A percentile compares a stretch with the other conserved stretches of the same genome.
These are phyloP conservation scores for Echites panduratus DNA, from an alignment of 257 asterid genomes.

Conservation along the genomic window DNA sequence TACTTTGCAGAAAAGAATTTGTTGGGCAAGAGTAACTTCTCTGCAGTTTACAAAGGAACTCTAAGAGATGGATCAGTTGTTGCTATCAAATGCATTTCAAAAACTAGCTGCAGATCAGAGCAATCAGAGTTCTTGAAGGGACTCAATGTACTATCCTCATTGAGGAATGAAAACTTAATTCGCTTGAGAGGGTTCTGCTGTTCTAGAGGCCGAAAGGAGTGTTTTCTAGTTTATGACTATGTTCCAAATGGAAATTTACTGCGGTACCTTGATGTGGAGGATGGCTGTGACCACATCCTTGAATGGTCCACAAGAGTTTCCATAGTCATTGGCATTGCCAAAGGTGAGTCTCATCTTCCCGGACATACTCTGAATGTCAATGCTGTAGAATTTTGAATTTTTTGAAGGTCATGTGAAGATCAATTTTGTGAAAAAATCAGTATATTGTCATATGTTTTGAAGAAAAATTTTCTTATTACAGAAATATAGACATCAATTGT, in stretches of 20 bases:
- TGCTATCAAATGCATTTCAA: constrained; percentile 66
- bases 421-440: neutral
- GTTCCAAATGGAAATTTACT: constrained; percentile 64
- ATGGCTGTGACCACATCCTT: constrained; percentile 51
- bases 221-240: constrained; percentile 76
- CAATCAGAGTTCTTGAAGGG: constrained; percentile 86
- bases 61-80: constrained; percentile 75
- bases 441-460: too few relatives aligned
- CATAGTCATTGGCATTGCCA: constrained; percentile 62
- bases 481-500: neutral
- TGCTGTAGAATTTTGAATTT: neutral
- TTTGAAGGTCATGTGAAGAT: neutral
- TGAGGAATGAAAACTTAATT: constrained; percentile 77
- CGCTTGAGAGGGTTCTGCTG: constrained; percentile 84
- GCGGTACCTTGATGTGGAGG: constrained; percentile 51
- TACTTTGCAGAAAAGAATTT: constrained; percentile 71
- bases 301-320: constrained; percentile 79
- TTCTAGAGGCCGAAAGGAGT: constrained; percentile 75
- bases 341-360: constrained; percentile 45
- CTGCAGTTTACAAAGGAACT: constrained; percentile 60
- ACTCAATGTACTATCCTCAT: constrained; percentile 43
- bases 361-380: neutral
- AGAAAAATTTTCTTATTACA: neutral
- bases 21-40: constrained; percentile 64
- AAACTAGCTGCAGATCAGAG: constrained; percentile 83